Conservation (phyloP, 371 early-diverging fungal species). For the Mucor irregularis region DNA sequence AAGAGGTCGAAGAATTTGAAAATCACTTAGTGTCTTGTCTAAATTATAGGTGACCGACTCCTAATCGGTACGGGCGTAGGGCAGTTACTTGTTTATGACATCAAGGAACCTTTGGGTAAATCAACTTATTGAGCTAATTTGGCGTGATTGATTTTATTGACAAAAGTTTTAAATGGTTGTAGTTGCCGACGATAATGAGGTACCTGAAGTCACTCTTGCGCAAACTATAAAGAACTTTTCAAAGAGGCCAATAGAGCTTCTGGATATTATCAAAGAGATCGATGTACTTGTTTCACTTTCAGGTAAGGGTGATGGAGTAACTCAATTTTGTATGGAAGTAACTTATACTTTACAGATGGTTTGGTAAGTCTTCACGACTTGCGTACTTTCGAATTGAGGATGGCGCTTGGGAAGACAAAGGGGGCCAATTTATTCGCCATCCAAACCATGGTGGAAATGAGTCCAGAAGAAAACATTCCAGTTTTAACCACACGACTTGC, state of each 20-base stretch:
- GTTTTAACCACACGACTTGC: conserved; percentile 76
- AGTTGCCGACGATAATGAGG: conserved; percentile 56
- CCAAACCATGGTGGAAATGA: conserved; percentile 71
- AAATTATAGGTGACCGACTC: conserved; percentile 68
- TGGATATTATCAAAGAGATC: conserved; percentile 79
- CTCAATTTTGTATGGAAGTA: not conserved
- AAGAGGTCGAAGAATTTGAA: not conserved
- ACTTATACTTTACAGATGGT: conserved; percentile 50
- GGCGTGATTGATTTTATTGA: not conserved
- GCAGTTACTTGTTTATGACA: conserved; percentile 69
- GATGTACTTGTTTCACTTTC: conserved; percentile 73
- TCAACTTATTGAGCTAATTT: too few species aligned
- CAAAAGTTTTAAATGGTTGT: not conserved
- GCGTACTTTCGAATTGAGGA: conserved; percentile 66
- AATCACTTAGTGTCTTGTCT: not conserved
- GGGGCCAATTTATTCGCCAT: conserved; percentile 78
- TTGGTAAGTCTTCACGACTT: conserved; percentile 76
- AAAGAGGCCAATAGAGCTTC: conserved; percentile 71
- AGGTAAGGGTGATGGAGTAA: too few species aligned
- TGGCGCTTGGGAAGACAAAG: conserved; percentile 68
- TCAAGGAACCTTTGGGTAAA: conserved; percentile 64
- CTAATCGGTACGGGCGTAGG: conserved; percentile 74
- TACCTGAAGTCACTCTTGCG: conserved; percentile 55
- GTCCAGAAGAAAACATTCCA: conserved; percentile 62
- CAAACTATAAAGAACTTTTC: conserved; percentile 75